These are phyloP conservation scores for Populus hybrid DNA, from an alignment of 441 rosid genomes.

Conservation along the genomic window DNA sequence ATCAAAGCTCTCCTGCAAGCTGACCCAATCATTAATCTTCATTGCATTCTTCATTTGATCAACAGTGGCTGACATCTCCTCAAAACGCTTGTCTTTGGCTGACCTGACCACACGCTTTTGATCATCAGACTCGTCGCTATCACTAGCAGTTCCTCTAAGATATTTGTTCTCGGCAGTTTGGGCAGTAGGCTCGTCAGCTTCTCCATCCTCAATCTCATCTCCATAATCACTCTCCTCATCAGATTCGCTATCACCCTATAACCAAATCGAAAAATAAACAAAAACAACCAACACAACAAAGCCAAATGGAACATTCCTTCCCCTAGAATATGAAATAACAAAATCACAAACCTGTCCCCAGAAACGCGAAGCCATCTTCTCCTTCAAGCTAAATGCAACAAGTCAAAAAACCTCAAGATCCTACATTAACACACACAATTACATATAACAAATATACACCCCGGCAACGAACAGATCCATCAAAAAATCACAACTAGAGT, in stretches of 20 bases:
- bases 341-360: conserved; percentile 44
- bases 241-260: conserved; percentile 51
- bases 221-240: conserved; percentile 55
- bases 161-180: conserved; percentile 39
- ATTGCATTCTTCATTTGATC: conserved; percentile 77
- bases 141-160: conserved; percentile 46
- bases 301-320: neutral
- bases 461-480: neutral
- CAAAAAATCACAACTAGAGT: neutral
- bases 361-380: conserved; percentile 45
- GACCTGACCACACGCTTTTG: conserved; percentile 66
- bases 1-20: conserved; percentile 68
- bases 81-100: conserved; percentile 68
- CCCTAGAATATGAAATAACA: neutral
- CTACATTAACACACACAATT: neutral
- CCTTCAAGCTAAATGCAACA: neutral
- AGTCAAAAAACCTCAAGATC: conserved; percentile 1
- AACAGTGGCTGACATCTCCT: conserved; percentile 61
- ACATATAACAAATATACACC: neutral
- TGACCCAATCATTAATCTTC: conserved; percentile 80
- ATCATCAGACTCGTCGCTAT: conserved; percentile 57
- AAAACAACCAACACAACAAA: neutral
- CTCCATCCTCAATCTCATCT: conserved; percentile 40
- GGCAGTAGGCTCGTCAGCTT: conserved; percentile 27
- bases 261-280: neutral